These are phyloP conservation scores for Podospora pseudoanserina DNA, from an alignment of 495 filamentous ascomycete species.

Conservation along the genomic window DNA sequence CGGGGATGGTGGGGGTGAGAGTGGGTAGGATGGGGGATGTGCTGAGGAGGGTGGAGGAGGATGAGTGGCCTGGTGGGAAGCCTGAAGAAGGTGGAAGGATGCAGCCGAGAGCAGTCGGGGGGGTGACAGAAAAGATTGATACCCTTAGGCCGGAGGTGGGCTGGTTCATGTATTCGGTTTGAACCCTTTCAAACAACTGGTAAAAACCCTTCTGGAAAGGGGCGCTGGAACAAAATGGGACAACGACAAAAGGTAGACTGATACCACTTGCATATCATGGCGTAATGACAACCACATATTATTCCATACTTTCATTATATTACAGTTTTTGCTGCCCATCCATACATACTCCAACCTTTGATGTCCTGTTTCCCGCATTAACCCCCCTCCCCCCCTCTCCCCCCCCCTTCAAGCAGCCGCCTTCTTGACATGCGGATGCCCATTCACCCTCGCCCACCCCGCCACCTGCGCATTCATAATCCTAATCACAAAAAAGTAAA, in stretches of 20 bases:
- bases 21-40: constrained; percentile 29
- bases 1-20: constrained; percentile 38
- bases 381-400: no score
- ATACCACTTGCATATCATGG: background rate
- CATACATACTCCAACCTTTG: background rate
- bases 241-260: background rate
- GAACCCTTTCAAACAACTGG: background rate
- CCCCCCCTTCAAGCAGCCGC: constrained; percentile 23
- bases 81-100: constrained; percentile 31
- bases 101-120: constrained; percentile 6
- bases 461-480: constrained; percentile 59
- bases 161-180: constrained; percentile 39
- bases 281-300: background rate
- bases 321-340: background rate
- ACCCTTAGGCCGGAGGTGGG: constrained; percentile 39
- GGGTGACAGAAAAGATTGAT: constrained; percentile 27
- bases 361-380: background rate
- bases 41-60: constrained; percentile 15
- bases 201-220: background rate
- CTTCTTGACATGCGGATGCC: constrained; percentile 42
- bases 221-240: background rate
- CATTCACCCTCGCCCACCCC: constrained; percentile 56
- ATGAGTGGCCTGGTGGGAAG: constrained; percentile 32
- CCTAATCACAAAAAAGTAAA: constrained; percentile 58
- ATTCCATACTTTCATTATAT: background rate